Percentiles rank a stretch among this genome's conserved stretches.
Conservation (phyloP, 257 asterid species). For the Osmanthus fragrans region DNA sequence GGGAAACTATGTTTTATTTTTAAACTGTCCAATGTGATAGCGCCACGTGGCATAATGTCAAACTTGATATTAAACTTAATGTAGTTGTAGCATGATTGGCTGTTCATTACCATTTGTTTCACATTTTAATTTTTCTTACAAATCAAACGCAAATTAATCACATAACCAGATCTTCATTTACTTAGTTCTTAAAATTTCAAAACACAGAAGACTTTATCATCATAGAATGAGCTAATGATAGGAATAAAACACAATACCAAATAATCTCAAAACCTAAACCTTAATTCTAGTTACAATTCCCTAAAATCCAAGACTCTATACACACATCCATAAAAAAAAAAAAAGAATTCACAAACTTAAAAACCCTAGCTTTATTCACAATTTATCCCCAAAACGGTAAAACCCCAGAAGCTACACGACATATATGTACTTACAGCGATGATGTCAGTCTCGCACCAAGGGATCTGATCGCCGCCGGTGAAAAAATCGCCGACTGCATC, state of each 20-base stretch:
- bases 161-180: not conserved
- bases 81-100: too few species aligned
- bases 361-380: conserved; percentile 20
- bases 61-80: too few species aligned
- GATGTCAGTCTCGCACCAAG: conserved; percentile 77
- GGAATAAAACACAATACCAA: not conserved
- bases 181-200: not conserved
- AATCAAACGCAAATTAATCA: not conserved
- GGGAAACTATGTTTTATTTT: too few species aligned
- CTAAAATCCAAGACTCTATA: not conserved
- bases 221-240: conserved; percentile 14
- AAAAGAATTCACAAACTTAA: not conserved
- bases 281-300: not conserved
- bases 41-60: too few species aligned
- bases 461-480: conserved; percentile 77
- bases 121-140: not conserved
- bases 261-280: not conserved
- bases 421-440: conserved; percentile 48
- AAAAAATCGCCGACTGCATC: conserved; percentile 68
- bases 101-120: not conserved
- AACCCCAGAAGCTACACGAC: not conserved
- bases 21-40: too few species aligned
- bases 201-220: not conserved
- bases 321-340: not conserved
- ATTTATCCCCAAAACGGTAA: not conserved